A percentile compares a stretch with the other conserved stretches of the same genome.
These are phyloP conservation scores for Neurospora sp. DNA, from an alignment of 495 filamentous ascomycete species.

Conservation along the genomic window DNA sequence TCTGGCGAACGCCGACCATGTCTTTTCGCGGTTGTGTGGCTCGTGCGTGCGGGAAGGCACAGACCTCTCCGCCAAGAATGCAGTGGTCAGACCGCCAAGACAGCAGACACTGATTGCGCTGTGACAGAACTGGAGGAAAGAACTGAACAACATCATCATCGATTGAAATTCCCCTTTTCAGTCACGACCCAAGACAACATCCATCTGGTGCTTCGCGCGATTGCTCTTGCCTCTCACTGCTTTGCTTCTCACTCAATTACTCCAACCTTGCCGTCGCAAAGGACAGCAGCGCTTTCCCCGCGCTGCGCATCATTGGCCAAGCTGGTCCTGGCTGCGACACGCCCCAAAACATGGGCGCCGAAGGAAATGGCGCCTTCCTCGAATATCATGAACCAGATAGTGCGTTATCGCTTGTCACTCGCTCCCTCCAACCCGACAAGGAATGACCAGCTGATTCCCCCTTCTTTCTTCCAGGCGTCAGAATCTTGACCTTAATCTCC, in stretches of 20 bases:
- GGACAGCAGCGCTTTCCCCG: neutral
- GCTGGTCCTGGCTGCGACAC: neutral
- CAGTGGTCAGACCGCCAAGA: neutral
- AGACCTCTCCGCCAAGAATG: neutral
- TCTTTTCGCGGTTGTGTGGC: neutral
- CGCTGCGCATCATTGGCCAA: neutral
- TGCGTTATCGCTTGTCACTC: neutral
- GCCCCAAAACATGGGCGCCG: neutral
- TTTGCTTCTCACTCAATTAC: neutral
- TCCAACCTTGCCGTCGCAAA: neutral
- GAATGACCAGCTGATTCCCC: neutral
- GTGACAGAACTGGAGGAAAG: neutral
- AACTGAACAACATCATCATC: neutral
- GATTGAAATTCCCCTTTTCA: neutral
- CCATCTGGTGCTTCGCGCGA: neutral
- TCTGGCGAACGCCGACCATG: neutral
- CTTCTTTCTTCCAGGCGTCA: constrained; percentile 9
- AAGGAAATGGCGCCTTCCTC: constrained; percentile 10
- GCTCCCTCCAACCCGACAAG: neutral
- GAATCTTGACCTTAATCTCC: constrained; percentile 49
- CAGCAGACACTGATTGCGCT: neutral
- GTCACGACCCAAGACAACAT: neutral
- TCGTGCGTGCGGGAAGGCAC: neutral
- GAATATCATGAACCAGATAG: constrained; percentile 16
- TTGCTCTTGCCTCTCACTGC: neutral